Evolutionary conservation across 2,329 filamentous ascomycete genomes (phyloP), one percentile per base, ranked within the genome.

Genomic region (Epichloe uncinata): DNA sequence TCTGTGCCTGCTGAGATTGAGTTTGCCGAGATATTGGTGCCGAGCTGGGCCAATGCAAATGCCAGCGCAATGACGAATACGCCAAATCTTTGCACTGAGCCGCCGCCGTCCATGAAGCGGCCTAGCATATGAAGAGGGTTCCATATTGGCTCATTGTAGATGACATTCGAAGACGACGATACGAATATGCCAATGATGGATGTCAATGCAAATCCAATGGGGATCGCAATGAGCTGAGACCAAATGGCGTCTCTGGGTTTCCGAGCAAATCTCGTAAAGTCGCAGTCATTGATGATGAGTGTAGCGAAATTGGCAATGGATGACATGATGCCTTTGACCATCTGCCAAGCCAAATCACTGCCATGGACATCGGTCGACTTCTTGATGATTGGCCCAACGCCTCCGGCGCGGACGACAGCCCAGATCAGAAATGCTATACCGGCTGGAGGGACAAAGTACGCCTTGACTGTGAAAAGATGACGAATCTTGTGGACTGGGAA

Each of bases 231-330:
- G 1, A 95, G 71, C 66, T 95, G 89, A 0, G 88, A 83, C 79
- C 85, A 87, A 6, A 94, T 61, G 0, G 87, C 86, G 61, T 93
- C 85, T 16, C 70, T 75, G 1, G 87, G 87, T 61, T 83, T 87
- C 18, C 71, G 69, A 3, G 88, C 85, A 60, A 95, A 96, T 63
- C 90, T 84, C 18, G 86, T 74, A 64, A 95, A 95, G 61, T 95
- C 88, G 0, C 85, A 85, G 56, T 87, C 82, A 63, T 94, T 82
- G 53, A 84, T 76, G 57, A 95, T 93, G 35, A 95, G 74, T 0
- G 89, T 88, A 1, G 88, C 86, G 61, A 95, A 95, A 69, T 95
- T 95, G 58, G 87, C 85, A 55, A 96, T 89, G 4, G 86, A 83
- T 22, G 78, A 83, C 88, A 95, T 95, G 67, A 95, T 82, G 37